phyloP scores from a whole-genome alignment of 2,329 filamentous ascomycete species.

The Monilinia fructigena region DNA sequence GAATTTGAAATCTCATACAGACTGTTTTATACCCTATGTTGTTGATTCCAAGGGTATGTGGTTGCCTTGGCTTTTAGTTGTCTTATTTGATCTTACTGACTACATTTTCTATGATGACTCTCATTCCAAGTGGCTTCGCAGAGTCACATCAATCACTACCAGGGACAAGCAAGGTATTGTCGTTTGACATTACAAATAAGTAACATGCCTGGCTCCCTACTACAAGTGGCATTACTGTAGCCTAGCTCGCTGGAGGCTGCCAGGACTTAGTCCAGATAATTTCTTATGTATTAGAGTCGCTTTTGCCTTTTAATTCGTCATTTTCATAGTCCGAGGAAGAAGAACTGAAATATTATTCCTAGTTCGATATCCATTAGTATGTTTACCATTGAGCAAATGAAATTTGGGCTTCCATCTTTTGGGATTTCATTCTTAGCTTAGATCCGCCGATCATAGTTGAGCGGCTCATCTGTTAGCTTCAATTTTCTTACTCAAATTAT shows the following conservation, averaged over 20 bases:
- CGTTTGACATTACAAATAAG: neutral
- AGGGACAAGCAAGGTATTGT: no score
- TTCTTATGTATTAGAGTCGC: neutral
- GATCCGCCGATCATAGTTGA: neutral
- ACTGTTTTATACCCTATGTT: neutral
- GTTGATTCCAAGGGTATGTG: neutral
- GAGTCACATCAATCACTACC: no score
- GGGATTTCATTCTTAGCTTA: no score
- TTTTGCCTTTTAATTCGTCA: neutral
- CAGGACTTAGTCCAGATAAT: neutral
- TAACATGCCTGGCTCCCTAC: neutral
- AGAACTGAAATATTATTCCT: neutral
- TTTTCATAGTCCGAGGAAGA: neutral
- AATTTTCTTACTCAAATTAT: neutral
- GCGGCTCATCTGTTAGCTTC: neutral
- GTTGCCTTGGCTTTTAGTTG: neutral
- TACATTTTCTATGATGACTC: neutral
- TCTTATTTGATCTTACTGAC: neutral
- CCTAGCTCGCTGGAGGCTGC: neutral
- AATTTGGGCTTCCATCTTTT: neutral
- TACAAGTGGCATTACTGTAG: neutral
- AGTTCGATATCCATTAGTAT: neutral
- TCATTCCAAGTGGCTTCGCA: neutral
- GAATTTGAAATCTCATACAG: neutral
- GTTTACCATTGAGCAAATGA: neutral